A percentile compares a stretch with the other conserved stretches of the same genome.
phyloP scores from a whole-genome alignment of 225 moss, liverwort and hornwort genomes.

The Ulota crispa region DNA sequence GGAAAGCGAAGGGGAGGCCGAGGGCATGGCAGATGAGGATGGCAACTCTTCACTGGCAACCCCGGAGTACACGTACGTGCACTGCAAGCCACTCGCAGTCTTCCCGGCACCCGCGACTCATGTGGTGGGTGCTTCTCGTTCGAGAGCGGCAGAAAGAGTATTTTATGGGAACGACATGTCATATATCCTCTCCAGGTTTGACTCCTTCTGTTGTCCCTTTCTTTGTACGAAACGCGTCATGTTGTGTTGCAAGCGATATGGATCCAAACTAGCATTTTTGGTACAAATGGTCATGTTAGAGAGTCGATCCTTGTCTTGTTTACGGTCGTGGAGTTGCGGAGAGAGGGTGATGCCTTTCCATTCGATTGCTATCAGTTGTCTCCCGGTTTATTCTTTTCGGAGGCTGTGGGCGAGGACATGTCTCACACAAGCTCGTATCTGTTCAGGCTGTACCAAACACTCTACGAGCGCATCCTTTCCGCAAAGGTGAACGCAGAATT shows the following conservation, averaged over 20 bases:
- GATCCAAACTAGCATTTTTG: not conserved
- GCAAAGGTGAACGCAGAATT: conserved; percentile 80
- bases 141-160: conserved; percentile 34
- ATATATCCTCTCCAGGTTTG: conserved; percentile 75
- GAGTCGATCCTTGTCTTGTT: not conserved
- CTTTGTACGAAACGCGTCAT: not conserved
- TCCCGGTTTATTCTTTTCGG: not conserved
- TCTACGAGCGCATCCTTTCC: conserved; percentile 93
- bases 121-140: conserved; percentile 20
- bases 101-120: conserved; percentile 38
- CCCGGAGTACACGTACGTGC: conserved; percentile 49
- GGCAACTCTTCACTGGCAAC: conserved; percentile 61
- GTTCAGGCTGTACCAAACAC: conserved; percentile 57
- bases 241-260: not conserved
- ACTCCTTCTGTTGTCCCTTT: not conserved
- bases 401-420: conserved; percentile 19
- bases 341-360: not conserved
- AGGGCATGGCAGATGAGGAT: conserved; percentile 73
- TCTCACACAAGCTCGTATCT: conserved; percentile 1
- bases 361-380: not conserved
- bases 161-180: conserved; percentile 78
- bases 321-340: not conserved
- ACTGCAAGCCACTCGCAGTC: conserved; percentile 68
- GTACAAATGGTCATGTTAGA: not conserved
- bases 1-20: conserved; percentile 79